phyloP scores from a whole-genome alignment of 2,329 filamentous ascomycete species.

The Aspergillus sp. region DNA sequence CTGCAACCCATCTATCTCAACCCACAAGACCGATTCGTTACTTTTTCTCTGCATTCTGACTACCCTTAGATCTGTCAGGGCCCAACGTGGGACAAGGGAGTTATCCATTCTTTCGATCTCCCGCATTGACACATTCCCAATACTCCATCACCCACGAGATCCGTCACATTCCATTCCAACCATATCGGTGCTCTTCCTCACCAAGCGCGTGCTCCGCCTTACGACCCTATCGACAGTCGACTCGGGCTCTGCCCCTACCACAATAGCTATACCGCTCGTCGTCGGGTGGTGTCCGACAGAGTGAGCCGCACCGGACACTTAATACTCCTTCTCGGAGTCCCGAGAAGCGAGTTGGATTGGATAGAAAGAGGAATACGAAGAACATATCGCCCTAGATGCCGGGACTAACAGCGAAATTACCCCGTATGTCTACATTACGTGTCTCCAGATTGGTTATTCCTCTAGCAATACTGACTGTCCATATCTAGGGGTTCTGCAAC shows the following conservation, averaged over 20 bases:
- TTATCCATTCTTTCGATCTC: slow-evolving; percentile 21
- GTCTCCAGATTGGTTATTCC: slow-evolving; percentile 7
- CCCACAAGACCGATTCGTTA: slow-evolving; percentile 5
- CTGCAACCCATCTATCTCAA: not conserved
- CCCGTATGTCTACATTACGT: slow-evolving; percentile 34
- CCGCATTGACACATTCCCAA: slow-evolving; percentile 8
- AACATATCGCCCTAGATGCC: slow-evolving; percentile 15
- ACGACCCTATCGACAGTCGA: not conserved
- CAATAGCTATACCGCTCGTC: not conserved
- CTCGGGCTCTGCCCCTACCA: not conserved
- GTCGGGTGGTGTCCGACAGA: slow-evolving; percentile 1
- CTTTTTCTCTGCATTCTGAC: slow-evolving; percentile 26
- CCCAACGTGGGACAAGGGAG: slow-evolving; percentile 9
- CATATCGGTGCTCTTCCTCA: slow-evolving; percentile 8
- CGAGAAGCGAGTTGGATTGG: slow-evolving; percentile 42
- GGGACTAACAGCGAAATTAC: not conserved
- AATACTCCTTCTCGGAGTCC: slow-evolving; percentile 43
- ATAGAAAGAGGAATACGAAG: slow-evolving; percentile 14
- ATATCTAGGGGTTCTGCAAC: slow-evolving; percentile 57
- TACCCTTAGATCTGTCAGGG: slow-evolving; percentile 24
- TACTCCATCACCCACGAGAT: slow-evolving; percentile 13
- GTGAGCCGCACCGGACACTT: slow-evolving; percentile 10
- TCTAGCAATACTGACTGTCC: slow-evolving; percentile 9
- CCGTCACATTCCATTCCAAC: slow-evolving; percentile 32
- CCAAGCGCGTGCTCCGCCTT: not conserved